Conservation (phyloP, 2,329 filamentous ascomycete species). For the Aspergillus eucalypticola region DNA sequence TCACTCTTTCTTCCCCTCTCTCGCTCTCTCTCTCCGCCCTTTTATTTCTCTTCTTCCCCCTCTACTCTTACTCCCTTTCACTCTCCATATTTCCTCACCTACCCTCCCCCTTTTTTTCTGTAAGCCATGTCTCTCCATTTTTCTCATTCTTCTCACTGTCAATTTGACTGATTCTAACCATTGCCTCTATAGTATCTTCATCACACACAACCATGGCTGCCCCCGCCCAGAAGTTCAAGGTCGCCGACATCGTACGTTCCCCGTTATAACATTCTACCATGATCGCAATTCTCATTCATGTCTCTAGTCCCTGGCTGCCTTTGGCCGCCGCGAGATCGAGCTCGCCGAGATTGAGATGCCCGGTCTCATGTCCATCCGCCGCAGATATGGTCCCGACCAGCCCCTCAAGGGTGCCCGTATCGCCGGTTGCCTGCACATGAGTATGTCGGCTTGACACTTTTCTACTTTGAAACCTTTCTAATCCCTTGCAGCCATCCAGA, state of each 20-base stretch:
- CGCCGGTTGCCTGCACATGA: constrained; percentile 98
- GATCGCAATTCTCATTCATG: not conserved
- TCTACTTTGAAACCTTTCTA: constrained; percentile 3
- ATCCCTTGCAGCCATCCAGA: constrained; percentile 75
- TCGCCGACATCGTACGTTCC: constrained; percentile 77
- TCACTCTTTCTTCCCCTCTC: not conserved
- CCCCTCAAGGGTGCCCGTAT: constrained; percentile 93
- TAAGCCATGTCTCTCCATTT: not conserved
- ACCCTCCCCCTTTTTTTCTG: not conserved
- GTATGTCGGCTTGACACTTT: constrained; percentile 46
- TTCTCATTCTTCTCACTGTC: not conserved
- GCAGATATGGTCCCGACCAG: constrained; percentile 90
- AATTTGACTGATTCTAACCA: constrained; percentile 7
- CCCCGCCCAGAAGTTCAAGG: constrained; percentile 93
- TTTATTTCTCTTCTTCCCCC: constrained; percentile 14
- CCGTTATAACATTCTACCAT: not conserved
- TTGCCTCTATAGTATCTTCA: not conserved
- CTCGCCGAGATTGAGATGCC: constrained; percentile 96
- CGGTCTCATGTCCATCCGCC: constrained; percentile 91
- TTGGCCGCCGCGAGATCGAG: constrained; percentile 98
- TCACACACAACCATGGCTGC: constrained; percentile 56
- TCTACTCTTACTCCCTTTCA: constrained; percentile 9
- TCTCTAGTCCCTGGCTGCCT: constrained; percentile 79
- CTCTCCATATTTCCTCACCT: constrained; percentile 8
- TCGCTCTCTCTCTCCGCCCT: not conserved